Conservation (phyloP, 345 rosid species). For the Salix viminalis region DNA sequence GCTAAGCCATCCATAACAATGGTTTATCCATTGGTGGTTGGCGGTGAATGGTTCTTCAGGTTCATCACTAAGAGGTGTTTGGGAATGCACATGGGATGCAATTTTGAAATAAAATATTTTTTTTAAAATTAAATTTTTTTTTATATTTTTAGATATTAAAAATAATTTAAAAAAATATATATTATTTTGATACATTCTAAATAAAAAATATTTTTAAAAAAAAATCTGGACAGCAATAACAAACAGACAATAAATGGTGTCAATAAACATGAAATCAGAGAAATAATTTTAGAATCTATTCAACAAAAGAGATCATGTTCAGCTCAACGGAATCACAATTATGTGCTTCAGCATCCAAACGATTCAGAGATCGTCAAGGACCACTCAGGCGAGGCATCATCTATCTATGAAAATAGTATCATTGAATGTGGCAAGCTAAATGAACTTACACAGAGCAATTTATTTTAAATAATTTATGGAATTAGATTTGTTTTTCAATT, state of each 20-base stretch:
- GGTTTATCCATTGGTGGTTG: background rate
- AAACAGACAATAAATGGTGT: too few species aligned
- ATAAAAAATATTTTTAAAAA: too few species aligned
- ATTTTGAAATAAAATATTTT: too few species aligned
- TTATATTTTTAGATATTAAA: too few species aligned
- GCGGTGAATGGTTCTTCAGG: background rate
- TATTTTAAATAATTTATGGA: too few species aligned
- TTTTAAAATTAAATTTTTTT: too few species aligned
- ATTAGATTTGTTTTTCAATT: too few species aligned
- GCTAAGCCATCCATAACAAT: constrained; percentile 23
- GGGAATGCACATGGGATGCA: too few species aligned
- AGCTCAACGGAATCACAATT: background rate
- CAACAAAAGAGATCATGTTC: background rate
- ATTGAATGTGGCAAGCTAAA: background rate
- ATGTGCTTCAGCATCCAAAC: background rate
- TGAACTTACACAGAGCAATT: background rate
- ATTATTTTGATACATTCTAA: too few species aligned
- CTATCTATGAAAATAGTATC: background rate
- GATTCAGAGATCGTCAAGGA: background rate
- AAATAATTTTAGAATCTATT: background rate
- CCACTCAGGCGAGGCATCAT: background rate
- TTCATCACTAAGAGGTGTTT: too few species aligned
- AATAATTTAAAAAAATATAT: too few species aligned
- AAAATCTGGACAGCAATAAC: too few species aligned
- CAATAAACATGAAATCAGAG: background rate